Evolutionary conservation across 768 basidiomycete species (phyloP), one percentile per base, ranked within the genome.

Genomic region (Trametes sanguinea): DNA sequence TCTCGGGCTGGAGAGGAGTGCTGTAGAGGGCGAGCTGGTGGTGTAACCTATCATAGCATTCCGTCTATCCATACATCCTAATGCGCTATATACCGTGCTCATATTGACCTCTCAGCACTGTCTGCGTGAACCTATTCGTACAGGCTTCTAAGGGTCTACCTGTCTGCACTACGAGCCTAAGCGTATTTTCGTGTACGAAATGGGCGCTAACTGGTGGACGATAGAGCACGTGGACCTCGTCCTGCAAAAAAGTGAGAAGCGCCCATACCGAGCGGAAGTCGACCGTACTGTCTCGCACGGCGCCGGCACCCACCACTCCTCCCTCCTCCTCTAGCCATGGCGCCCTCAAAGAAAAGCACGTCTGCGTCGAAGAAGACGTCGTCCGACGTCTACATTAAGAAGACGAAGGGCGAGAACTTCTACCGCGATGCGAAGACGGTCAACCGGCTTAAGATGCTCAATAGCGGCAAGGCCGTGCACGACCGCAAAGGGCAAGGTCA

Each of bases 371-470:
- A 71, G 55, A 56, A 71, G 33, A 64, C 65, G 11, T 77, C 42
- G n/a, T 43, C 78, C 64, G 81, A 81, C 14, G 66, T 83, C 1
- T 79, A 84, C 4, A 78, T 92, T 46, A 83, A 85, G 66, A 88
- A 81, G 73, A 84, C 90, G 65, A 94, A 94, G 72, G 95, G 95
- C 71, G 94, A 97, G 79, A 99, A 96, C 75, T 98, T 98, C 80
- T 99, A 97, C 78, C 92, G 95, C 75, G 86, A 95, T 89, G 95
- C 94, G 46, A 98, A 98, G 73, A 81, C 86, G 69, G 94, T 87
- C 40, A 78, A 81, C 33, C 81, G 89, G 62, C 84, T 95, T 57
- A 98, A 97, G 80, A 90, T 99, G 89, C 84, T 97, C 69, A 91
- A 83, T 60, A 90, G 95, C 62, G 94, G 94, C 40, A 95, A 95